A percentile compares a stretch with the other conserved stretches of the same genome.
Evolutionary conservation across 2,329 filamentous ascomycete genomes (phyloP).

Genomic region (Emergomyces orientalis): DNA sequence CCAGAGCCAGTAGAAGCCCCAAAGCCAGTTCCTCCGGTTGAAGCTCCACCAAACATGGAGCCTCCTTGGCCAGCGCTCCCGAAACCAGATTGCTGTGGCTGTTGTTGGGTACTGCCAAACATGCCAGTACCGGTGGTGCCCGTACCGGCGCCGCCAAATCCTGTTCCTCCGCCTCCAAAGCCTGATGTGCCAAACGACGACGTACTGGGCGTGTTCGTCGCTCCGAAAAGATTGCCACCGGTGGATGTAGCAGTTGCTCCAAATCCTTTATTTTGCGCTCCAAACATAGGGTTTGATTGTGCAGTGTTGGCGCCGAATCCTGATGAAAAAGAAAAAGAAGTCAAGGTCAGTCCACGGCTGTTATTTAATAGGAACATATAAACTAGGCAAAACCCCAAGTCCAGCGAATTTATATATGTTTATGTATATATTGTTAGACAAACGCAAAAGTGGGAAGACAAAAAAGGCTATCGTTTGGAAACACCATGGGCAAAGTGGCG

Average conservation of each 20-base stretch:
- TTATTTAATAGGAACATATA: neutral
- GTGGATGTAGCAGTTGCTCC: slow-evolving; percentile 16
- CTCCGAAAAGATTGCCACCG: slow-evolving; percentile 15
- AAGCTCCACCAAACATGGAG: slow-evolving; percentile 15
- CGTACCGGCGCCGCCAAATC: slow-evolving; percentile 18
- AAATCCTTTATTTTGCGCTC: slow-evolving; percentile 19
- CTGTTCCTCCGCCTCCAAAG: slow-evolving; percentile 12
- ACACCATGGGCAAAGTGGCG: neutral
- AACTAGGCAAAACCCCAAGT: neutral
- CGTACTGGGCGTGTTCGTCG: slow-evolving; percentile 10
- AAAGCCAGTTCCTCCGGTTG: slow-evolving; percentile 20
- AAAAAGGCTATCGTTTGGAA: neutral
- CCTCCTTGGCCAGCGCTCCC: slow-evolving; percentile 10
- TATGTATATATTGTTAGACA: neutral
- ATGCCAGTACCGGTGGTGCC: slow-evolving; percentile 14
- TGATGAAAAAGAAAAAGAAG: slow-evolving; percentile 5
- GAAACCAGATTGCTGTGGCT: slow-evolving; percentile 14
- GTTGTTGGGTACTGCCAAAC: slow-evolving; percentile 14
- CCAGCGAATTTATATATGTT: neutral
- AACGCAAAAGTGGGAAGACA: neutral
- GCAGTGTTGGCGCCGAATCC: slow-evolving; percentile 19
- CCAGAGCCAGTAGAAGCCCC: slow-evolving; percentile 21
- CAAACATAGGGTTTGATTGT: slow-evolving; percentile 18
- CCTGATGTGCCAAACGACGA: slow-evolving; percentile 10
- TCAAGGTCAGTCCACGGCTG: neutral